These are phyloP conservation scores for Globisporangium echinulatum DNA, from an alignment of 352 stramenopile genomes.

Conservation along the genomic window DNA sequence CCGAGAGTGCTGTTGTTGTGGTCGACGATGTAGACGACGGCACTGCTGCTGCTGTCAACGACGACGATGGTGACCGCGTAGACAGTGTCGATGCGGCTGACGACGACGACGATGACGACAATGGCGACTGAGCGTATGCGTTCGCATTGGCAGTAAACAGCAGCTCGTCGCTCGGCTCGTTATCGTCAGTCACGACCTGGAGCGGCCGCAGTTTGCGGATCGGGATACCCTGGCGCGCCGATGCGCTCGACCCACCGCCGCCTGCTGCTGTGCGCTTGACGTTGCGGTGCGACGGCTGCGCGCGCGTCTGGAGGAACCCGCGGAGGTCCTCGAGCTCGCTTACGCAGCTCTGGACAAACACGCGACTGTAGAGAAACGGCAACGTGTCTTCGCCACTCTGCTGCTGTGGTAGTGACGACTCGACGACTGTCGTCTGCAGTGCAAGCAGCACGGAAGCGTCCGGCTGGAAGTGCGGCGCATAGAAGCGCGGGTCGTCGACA, in stretches of 20 bases:
- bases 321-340: conserved; percentile 49
- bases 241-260: conserved; percentile 9
- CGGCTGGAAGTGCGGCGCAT: conserved; percentile 15
- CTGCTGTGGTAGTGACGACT: conserved; percentile 6
- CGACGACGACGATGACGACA: not conserved
- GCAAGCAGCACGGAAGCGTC: conserved; percentile 10
- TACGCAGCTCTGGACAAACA: conserved; percentile 63
- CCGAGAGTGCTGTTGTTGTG: conserved; percentile 6
- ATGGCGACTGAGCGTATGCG: not conserved
- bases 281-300: conserved; percentile 26
- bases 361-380: conserved; percentile 60
- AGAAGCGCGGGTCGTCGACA: conserved; percentile 10
- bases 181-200: conserved; percentile 35
- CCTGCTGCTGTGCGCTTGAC: not conserved
- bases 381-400: conserved; percentile 26
- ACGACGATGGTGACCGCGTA: not conserved
- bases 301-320: conserved; percentile 46
- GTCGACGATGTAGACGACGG: not conserved
- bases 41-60: not conserved
- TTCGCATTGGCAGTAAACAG: not conserved
- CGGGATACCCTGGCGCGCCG: conserved; percentile 13
- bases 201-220: conserved; percentile 64
- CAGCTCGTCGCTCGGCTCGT: conserved; percentile 7
- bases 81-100: not conserved
- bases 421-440: conserved; percentile 8